phyloP scores from a whole-genome alignment of 257 asterid species.

The Ophiorrhiza pumila region DNA sequence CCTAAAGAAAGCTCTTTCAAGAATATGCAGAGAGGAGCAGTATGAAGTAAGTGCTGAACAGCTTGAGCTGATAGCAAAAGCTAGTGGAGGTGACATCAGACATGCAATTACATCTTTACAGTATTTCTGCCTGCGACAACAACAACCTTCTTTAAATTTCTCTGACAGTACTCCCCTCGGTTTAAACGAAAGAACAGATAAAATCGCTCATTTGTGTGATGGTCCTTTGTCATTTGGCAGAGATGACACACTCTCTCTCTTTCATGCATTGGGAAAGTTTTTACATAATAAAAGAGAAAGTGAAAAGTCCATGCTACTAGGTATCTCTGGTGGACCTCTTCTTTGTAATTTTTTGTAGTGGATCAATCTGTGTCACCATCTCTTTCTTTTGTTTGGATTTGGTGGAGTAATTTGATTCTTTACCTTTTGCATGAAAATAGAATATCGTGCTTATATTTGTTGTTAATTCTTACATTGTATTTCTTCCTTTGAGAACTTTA shows the following conservation, averaged over 20 bases:
- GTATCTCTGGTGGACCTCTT: slow-evolving; percentile 27
- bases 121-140: slow-evolving; percentile 65
- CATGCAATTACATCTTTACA: slow-evolving; percentile 84
- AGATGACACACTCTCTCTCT: slow-evolving; percentile 77
- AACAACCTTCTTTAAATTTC: slow-evolving; percentile 34
- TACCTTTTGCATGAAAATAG: not conserved
- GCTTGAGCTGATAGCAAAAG: slow-evolving; percentile 65
- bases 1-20: slow-evolving; percentile 58
- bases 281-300: slow-evolving; percentile 88
- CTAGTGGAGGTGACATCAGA: slow-evolving; percentile 93
- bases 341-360: not conserved
- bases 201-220: slow-evolving; percentile 30
- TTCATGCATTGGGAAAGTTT: slow-evolving; percentile 95
- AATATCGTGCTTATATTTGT: not conserved
- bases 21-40: slow-evolving; percentile 64
- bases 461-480: not conserved
- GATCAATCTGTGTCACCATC: not conserved
- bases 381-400: not conserved
- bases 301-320: slow-evolving; percentile 44
- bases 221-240: slow-evolving; percentile 67
- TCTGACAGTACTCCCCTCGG: slow-evolving; percentile 19
- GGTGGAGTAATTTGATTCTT: not conserved
- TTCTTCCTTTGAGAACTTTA: not conserved
- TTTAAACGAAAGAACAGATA: slow-evolving; percentile 32
- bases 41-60: slow-evolving; percentile 57